These are phyloP conservation scores for Pichia gijzeniarum DNA, from an alignment of 805 yeast genomes.

Conservation along the genomic window DNA sequence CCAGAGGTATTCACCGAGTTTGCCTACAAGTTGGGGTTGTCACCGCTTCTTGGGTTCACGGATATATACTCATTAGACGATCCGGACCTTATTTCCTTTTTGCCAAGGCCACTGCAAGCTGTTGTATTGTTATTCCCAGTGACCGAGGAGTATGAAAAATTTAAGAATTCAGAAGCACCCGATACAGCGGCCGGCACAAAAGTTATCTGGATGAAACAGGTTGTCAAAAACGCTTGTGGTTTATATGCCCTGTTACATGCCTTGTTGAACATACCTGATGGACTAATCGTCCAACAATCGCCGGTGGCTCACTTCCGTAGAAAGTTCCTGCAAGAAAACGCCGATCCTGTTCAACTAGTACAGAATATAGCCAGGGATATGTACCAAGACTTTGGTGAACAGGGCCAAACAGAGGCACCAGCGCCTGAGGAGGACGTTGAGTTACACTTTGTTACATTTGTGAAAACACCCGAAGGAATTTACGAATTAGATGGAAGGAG, in stretches of 20 bases:
- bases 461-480: conserved; percentile 47
- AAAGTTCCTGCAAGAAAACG: conserved; percentile 20
- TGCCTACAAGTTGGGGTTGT: conserved; percentile 61
- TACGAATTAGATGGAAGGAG: conserved; percentile 90
- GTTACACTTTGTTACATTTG: conserved; percentile 73
- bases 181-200: background rate
- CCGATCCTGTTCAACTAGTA: conserved; percentile 17
- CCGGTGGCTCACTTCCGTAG: conserved; percentile 21
- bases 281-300: conserved; percentile 36
- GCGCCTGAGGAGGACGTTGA: conserved; percentile 46
- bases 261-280: conserved; percentile 40
- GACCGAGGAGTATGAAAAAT: conserved; percentile 51
- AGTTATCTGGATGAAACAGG: conserved; percentile 77
- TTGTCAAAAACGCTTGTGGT: conserved; percentile 88
- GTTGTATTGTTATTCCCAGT: conserved; percentile 80
- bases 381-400: conserved; percentile 39
- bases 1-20: conserved; percentile 76
- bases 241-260: conserved; percentile 77
- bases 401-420: conserved; percentile 68
- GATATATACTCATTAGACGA: conserved; percentile 87
- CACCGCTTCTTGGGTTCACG: conserved; percentile 52
- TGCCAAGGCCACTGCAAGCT: conserved; percentile 77
- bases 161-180: conserved; percentile 26
- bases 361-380: conserved; percentile 24
- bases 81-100: conserved; percentile 67